phyloP scores from a whole-genome alignment of 1,139 yeast genomes.

The Tardiomyces digboiensis region DNA sequence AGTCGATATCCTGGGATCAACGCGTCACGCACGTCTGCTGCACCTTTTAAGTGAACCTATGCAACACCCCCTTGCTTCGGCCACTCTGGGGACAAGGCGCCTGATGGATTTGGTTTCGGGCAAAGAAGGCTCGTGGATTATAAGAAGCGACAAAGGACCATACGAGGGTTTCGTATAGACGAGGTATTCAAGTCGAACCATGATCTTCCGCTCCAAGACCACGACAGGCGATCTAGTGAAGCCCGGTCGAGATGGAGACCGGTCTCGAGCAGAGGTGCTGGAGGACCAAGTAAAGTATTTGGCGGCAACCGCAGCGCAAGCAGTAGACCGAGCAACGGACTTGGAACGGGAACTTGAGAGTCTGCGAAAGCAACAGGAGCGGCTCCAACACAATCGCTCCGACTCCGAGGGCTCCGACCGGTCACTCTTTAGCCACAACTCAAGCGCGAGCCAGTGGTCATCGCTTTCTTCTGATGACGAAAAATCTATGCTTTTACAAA shows the following conservation, averaged over 20 bases:
- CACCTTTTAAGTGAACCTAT: too few species aligned
- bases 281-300: slow-evolving; percentile 17
- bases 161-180: too few species aligned
- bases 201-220: not conserved
- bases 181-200: too few species aligned
- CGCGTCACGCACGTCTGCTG: too few species aligned
- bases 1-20: too few species aligned
- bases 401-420: not conserved
- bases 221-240: slow-evolving; percentile 6
- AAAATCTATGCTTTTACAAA: slow-evolving; percentile 19
- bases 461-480: not conserved
- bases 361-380: slow-evolving; percentile 1
- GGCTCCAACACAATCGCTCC: not conserved
- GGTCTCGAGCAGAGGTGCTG: slow-evolving; percentile 15
- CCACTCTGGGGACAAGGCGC: too few species aligned
- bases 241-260: slow-evolving; percentile 19
- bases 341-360: slow-evolving; percentile 14
- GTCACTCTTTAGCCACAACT: not conserved
- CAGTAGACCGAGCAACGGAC: slow-evolving; percentile 18
- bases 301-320: slow-evolving; percentile 18
- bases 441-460: not conserved
- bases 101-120: too few species aligned
- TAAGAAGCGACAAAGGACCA: too few species aligned
- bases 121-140: too few species aligned
- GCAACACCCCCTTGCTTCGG: too few species aligned